Conservation (phyloP, 2,329 filamentous ascomycete genomes). For the Fusarium haematococcum region DNA sequence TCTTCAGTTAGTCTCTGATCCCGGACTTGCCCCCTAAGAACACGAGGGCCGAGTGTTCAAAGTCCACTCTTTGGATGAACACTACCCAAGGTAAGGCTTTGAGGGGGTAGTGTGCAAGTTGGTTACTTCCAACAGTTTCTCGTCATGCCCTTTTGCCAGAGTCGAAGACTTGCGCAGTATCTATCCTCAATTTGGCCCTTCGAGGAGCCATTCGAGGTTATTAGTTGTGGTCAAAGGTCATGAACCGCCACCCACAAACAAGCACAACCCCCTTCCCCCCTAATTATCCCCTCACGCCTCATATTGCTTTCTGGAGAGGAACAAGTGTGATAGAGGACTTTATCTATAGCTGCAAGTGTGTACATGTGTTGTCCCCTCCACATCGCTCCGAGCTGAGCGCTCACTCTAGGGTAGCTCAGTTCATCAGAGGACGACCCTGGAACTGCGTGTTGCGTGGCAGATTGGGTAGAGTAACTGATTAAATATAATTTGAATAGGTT, state of each 20-base stretch:
- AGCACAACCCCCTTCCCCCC: too few relatives aligned
- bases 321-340: fast-evolving
- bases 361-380: background rate
- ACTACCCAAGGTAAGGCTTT: background rate
- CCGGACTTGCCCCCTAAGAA: background rate
- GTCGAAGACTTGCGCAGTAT: background rate
- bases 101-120: background rate
- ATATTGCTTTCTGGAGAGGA: fast-evolving
- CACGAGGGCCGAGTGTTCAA: background rate
- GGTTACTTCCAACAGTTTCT: background rate
- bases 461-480: background rate
- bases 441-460: background rate
- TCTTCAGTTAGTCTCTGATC: background rate
- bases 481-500: background rate
- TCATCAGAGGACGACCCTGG: background rate
- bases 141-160: background rate
- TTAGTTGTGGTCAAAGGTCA: background rate
- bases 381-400: background rate
- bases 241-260: background rate
- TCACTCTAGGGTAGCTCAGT: background rate
- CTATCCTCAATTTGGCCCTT: background rate
- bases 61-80: background rate
- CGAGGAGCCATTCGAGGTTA: background rate
- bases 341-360: background rate
- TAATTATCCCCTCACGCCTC: fast-evolving